Percentiles rank a stretch among this genome's conserved stretches.
phyloP scores from a whole-genome alignment of 257 asterid species.

The Penstemon newberryi region DNA sequence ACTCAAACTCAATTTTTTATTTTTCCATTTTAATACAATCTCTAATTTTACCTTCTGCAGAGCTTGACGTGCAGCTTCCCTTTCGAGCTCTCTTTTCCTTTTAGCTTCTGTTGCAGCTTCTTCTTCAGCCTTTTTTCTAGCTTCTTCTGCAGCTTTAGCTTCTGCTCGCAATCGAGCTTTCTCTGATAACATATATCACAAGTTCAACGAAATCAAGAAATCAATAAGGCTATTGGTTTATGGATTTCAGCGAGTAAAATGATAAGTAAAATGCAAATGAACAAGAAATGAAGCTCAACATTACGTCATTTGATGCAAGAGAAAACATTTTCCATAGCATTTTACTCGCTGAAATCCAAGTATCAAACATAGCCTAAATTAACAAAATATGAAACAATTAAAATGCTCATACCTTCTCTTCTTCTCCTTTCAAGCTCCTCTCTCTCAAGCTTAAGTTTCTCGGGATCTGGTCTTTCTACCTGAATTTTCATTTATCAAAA shows the following conservation, averaged over 20 bases:
- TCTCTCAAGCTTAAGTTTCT: slow-evolving; percentile 60
- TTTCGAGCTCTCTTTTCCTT: slow-evolving; percentile 66
- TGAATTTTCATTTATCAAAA: slow-evolving; percentile 32
- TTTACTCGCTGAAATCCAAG: too few relatives aligned
- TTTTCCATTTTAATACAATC: background rate
- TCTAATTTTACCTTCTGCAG: slow-evolving; percentile 53
- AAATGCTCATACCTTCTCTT: slow-evolving; percentile 56
- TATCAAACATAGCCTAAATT: background rate
- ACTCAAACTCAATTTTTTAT: background rate
- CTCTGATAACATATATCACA: slow-evolving; percentile 39
- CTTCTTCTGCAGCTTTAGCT: slow-evolving; percentile 79
- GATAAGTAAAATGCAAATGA: too few relatives aligned
- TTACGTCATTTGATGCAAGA: too few relatives aligned
- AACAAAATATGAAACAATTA: slow-evolving; percentile 7
- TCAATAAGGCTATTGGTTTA: background rate
- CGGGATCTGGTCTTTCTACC: slow-evolving; percentile 63
- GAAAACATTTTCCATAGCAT: too few relatives aligned
- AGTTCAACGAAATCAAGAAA: background rate
- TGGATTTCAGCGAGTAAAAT: too few relatives aligned
- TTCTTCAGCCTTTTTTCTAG: slow-evolving; percentile 62
- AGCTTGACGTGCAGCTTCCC: slow-evolving; percentile 93
- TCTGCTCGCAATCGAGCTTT: slow-evolving; percentile 80
- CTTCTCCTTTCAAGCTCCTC: slow-evolving; percentile 73
- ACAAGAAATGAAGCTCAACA: too few relatives aligned
- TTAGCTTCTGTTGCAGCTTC: slow-evolving; percentile 71